Base-by-base conservation (phyloP, 192 early-diverging fungal genomes). In the Backusella macrospora region DNA sequence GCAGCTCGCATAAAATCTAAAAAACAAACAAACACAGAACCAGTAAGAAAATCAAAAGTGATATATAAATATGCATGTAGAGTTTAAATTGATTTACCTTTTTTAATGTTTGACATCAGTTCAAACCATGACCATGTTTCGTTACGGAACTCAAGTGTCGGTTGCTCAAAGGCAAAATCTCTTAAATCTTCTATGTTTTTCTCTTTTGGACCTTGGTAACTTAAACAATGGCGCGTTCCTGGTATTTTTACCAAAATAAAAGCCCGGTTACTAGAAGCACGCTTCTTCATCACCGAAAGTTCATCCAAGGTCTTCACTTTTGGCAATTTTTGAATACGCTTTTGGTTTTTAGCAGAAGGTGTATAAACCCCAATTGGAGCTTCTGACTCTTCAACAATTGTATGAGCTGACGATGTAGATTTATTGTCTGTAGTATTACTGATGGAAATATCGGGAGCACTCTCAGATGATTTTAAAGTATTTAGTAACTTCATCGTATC, bases 181-280 rank as follows among this genome's bases (percentile, higher is more conserved):
- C 86, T 80, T 43, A 95, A 67, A 78, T 95, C 93, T 74, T 90
- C 89, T 45, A 95, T 78, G 68, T 93, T 93, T 71, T 92, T 93
- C 66, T 92, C 89, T 77, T 91, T 90, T 37, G 88, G 84, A 0
- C 95, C 95, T 75, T 92, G 92, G 78, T 97, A 98, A 70, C 90
- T 93, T 16, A 98, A 78, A 67, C 94, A 95, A 68, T 92, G 88
- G 46, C 87, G 88, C n/a, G 88, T 89, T 13, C 88, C 90, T 0
- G 94, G 94, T 37, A 97, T 87, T 63, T 95, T 96, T 76, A 98
- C 92, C 77, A 96, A 91, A 23, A 98, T 89, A 83, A 98, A 98
- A 42, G 93, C 92, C 68, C 89, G 88, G 82, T 96, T 96, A 69
- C 91, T 82, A 34, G 91, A 88, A 12, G 96, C 94, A 8, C 96